Evolutionary conservation across 2,329 filamentous ascomycete species (phyloP).

Genomic region (Aspergillus viridinutans): DNA sequence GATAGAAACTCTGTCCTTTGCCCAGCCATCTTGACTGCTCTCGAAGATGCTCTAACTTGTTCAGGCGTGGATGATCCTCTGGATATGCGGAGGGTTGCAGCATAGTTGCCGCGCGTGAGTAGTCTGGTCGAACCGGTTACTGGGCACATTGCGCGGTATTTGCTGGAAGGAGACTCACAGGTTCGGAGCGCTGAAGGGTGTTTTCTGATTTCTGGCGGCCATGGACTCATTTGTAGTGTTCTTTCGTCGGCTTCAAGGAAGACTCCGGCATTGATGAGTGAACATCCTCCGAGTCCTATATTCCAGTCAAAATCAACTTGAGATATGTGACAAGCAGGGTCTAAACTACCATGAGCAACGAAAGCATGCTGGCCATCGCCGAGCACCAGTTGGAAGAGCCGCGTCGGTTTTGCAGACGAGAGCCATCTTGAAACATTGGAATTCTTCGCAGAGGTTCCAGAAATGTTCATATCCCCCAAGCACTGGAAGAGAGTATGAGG

Average conservation of each 20-base stretch:
- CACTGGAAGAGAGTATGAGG: slow-evolving; percentile 8
- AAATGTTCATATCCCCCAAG: slow-evolving; percentile 8
- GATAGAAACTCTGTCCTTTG: slow-evolving; percentile 51
- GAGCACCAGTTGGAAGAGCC: slow-evolving; percentile 60
- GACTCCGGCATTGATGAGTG: slow-evolving; percentile 65
- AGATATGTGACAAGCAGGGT: not conserved
- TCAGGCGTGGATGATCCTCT: not conserved
- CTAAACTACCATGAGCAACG: slow-evolving; percentile 52
- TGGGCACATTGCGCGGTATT: not conserved
- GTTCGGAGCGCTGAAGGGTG: slow-evolving; percentile 25
- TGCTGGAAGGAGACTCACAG: slow-evolving; percentile 6
- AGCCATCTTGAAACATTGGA: slow-evolving; percentile 1
- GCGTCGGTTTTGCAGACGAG: slow-evolving; percentile 49
- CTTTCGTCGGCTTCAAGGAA: slow-evolving; percentile 57
- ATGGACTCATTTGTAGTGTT: slow-evolving; percentile 51
- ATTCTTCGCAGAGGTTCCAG: slow-evolving; percentile 3
- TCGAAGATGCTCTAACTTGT: slow-evolving; percentile 7
- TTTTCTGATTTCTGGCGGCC: slow-evolving; percentile 43
- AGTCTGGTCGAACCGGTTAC: slow-evolving; percentile 6
- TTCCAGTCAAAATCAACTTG: not conserved
- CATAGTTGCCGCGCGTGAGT: slow-evolving; percentile 12
- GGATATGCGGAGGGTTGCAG: slow-evolving; percentile 14
- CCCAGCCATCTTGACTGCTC: slow-evolving; percentile 24
- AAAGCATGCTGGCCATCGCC: slow-evolving; percentile 62
- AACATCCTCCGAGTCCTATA: slow-evolving; percentile 56